Percentiles rank a stretch among this genome's conserved stretches.
Conservation (phyloP, 1,284 basidiomycete genomes). For the Ganoderma lucidum region DNA sequence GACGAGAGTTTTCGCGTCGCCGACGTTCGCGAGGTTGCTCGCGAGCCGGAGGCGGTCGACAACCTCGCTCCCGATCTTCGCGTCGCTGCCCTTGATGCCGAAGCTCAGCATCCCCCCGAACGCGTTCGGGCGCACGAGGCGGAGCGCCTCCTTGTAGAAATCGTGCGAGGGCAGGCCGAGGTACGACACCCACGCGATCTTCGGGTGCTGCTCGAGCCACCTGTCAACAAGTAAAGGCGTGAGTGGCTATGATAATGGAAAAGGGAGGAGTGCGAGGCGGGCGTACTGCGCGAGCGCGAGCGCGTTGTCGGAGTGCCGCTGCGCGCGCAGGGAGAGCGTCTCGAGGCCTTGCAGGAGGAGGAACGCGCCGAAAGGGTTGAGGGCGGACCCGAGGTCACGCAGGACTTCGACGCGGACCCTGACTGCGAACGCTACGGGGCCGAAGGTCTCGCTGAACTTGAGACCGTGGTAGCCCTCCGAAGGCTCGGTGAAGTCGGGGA, state of each 20-base stretch:
- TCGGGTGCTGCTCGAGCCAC: constrained; percentile 76
- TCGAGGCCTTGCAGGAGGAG: constrained; percentile 88
- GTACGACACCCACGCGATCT: constrained; percentile 86
- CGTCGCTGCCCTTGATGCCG: constrained; percentile 76
- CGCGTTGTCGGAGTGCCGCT: constrained; percentile 82
- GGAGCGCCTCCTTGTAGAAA: constrained; percentile 68
- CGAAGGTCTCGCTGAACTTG: constrained; percentile 79
- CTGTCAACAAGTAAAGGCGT: constrained; percentile 31
- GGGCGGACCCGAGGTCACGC: constrained; percentile 78
- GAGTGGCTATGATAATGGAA: not conserved
- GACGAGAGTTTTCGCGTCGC: constrained; percentile 84
- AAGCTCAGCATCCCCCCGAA: constrained; percentile 88
- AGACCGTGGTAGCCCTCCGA: constrained; percentile 88
- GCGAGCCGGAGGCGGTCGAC: constrained; percentile 83
- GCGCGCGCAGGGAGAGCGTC: constrained; percentile 82
- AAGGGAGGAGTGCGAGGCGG: not conserved
- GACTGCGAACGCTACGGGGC: constrained; percentile 74
- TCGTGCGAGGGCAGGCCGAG: constrained; percentile 75
- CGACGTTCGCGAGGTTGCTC: constrained; percentile 82
- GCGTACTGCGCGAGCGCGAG: constrained; percentile 73
- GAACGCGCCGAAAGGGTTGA: constrained; percentile 88
- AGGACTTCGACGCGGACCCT: constrained; percentile 80
- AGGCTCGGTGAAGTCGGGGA: constrained; percentile 86
- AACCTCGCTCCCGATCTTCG: constrained; percentile 65
- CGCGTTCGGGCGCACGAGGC: constrained; percentile 61